These are phyloP conservation scores for Psidium guajava DNA, from an alignment of 345 rosid species.

Conservation along the genomic window DNA sequence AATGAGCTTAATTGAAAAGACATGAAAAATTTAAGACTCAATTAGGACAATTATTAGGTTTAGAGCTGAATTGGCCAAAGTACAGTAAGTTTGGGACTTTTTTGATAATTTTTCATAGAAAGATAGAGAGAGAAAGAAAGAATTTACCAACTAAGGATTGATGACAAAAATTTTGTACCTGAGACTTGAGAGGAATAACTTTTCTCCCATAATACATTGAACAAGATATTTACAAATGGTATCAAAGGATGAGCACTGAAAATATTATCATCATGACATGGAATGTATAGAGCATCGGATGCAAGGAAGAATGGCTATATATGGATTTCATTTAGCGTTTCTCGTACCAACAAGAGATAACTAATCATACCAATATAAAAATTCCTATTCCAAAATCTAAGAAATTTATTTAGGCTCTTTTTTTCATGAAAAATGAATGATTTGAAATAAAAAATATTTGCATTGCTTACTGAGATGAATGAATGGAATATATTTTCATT, in stretches of 20 bases:
- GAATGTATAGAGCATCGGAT: neutral
- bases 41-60: too few relatives aligned
- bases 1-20: too few relatives aligned
- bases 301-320: neutral
- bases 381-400: neutral
- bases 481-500: neutral
- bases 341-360: neutral
- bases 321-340: neutral
- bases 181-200: neutral
- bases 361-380: neutral
- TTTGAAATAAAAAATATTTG: fast-evolving
- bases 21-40: too few relatives aligned
- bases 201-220: neutral
- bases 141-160: too few relatives aligned
- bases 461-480: neutral
- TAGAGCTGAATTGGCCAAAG: too few relatives aligned
- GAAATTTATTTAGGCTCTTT: neutral
- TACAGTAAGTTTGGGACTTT: too few relatives aligned
- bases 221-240: neutral
- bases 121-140: too few relatives aligned
- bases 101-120: too few relatives aligned
- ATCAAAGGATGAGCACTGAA: neutral
- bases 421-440: neutral
- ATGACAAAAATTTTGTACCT: too few relatives aligned
- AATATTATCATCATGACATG: neutral